Percentiles rank a stretch among this genome's conserved stretches.
These are phyloP conservation scores for Helianthus tuberosus DNA, from an alignment of 129 eudicot genomes.

Conservation along the genomic window DNA sequence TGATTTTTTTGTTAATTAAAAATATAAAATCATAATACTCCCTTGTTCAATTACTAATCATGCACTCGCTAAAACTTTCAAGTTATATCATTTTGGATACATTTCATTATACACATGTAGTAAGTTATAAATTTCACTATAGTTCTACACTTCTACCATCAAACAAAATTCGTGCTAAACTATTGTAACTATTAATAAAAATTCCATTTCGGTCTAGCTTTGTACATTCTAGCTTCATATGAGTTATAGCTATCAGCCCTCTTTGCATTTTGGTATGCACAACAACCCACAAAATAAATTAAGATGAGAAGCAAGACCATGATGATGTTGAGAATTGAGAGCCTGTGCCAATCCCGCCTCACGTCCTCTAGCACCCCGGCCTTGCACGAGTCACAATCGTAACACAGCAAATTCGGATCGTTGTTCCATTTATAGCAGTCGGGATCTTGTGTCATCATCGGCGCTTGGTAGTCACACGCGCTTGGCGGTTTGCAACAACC, in stretches of 20 bases:
- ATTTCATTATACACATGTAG: background rate
- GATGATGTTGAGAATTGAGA: slow-evolving; percentile 69
- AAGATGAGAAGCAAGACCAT: slow-evolving; percentile 70
- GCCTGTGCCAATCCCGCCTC: slow-evolving; percentile 72
- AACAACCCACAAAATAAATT: slow-evolving; percentile 81
- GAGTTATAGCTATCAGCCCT: slow-evolving; percentile 65
- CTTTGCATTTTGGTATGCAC: slow-evolving; percentile 76
- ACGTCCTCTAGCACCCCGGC: slow-evolving; percentile 89
- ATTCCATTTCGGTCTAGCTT: slow-evolving; percentile 81
- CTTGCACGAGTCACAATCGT: slow-evolving; percentile 89
- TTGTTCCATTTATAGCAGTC: slow-evolving; percentile 93
- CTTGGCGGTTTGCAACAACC: slow-evolving; percentile 99
- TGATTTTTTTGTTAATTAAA: too few species aligned
- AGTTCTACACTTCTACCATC: slow-evolving; percentile 18
- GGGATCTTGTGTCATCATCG: slow-evolving; percentile 59
- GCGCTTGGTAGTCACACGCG: slow-evolving; percentile 59
- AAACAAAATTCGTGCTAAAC: slow-evolving; percentile 27
- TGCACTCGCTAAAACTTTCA: background rate
- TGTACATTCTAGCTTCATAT: slow-evolving; percentile 59
- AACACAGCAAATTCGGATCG: slow-evolving; percentile 63
- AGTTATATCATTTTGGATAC: slow-evolving; percentile 4
- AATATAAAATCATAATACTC: background rate
- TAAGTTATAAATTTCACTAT: background rate
- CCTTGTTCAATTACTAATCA: background rate
- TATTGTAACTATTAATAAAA: slow-evolving; percentile 45